Evolutionary conservation across 768 basidiomycete species (phyloP), one percentile per base, ranked within the genome.

Genomic region (Boletus rubroflammeus): DNA sequence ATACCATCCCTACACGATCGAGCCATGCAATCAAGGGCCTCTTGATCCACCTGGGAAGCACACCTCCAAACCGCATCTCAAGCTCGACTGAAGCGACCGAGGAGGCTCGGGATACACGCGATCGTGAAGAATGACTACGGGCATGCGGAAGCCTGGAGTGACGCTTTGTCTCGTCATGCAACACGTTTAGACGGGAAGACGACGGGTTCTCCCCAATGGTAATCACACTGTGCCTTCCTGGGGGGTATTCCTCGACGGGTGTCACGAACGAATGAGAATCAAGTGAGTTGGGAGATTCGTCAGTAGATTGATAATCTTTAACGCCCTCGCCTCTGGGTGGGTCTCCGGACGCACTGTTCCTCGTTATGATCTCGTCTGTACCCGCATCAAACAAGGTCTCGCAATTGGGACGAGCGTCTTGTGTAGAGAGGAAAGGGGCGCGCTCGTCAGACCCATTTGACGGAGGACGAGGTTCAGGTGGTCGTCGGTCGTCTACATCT

Each of bases 11-110:
- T 21, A 94, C 73, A 13, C 88, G 78, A 55, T 81, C 81, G 58
- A 81, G 69, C 86, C 88, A 93, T 17, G 82, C 86, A 53, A 74
- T 72, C n/a, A 88, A 46, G 1, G 89, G 86, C 31, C 73, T 75
- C 43, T 78, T 74, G 36, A 88, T 59, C 75, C 76, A 79, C 42
- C 78, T 70, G 10, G 86, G 86, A 15, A 86, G 68, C 10, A 66
- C 51, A 42, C 75, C 68, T 38, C 76, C 78, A 23, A 80, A 61
- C 21, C 58, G 68, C 44, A 60, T 74, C 56, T 73, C 68, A 57
- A 81, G 64, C 39, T 60, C 78, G 58, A 76, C 74, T 3, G 66
- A 66, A 2, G 53, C 44, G 5, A 77, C 59, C 1, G 81, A 80
- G 3, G 81, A 80, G 5, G 62, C 34, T 10, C 76, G 67, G 14